Conservation (phyloP, 805 yeast genomes). For the Debaryomyces prosopidis region DNA sequence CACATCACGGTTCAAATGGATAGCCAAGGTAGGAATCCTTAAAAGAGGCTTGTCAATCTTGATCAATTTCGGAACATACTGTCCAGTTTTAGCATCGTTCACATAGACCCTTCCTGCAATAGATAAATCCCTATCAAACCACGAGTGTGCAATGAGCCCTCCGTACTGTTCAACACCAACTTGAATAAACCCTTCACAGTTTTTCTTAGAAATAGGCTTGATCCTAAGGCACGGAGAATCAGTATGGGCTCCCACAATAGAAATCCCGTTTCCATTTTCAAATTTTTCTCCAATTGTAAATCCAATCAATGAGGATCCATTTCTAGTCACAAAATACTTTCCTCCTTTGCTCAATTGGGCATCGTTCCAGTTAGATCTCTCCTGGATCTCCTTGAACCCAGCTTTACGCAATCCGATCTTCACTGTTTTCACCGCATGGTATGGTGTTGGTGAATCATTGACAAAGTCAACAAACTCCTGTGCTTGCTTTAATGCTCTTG, state of each 20-base stretch:
- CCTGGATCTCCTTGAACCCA: conserved; percentile 77
- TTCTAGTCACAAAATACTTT: conserved; percentile 85
- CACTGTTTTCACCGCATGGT: conserved; percentile 79
- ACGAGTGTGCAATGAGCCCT: conserved; percentile 94
- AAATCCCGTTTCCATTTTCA: conserved; percentile 75
- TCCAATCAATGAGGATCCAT: conserved; percentile 85
- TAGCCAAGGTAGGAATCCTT: conserved; percentile 92
- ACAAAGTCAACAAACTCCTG: conserved; percentile 74
- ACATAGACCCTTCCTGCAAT: conserved; percentile 91
- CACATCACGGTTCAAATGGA: conserved; percentile 80
- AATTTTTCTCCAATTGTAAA: conserved; percentile 77
- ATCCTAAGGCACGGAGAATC: conserved; percentile 89
- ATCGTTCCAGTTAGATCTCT: conserved; percentile 65
- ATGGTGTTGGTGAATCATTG: conserved; percentile 88
- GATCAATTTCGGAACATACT: conserved; percentile 64
- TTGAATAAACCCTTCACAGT: conserved; percentile 75
- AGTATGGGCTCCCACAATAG: conserved; percentile 94
- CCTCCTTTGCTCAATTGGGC: conserved; percentile 53
- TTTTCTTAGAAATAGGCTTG: conserved; percentile 79
- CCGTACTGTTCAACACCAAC: conserved; percentile 95
- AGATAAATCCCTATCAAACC: conserved; percentile 94
- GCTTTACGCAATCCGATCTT: conserved; percentile 52
- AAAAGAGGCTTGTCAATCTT: conserved; percentile 81
- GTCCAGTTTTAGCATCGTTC: conserved; percentile 39
- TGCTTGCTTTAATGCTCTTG: conserved; percentile 35